These are phyloP conservation scores for Botrytis sinoallii DNA, from an alignment of 2,329 filamentous ascomycete species.

Conservation along the genomic window DNA sequence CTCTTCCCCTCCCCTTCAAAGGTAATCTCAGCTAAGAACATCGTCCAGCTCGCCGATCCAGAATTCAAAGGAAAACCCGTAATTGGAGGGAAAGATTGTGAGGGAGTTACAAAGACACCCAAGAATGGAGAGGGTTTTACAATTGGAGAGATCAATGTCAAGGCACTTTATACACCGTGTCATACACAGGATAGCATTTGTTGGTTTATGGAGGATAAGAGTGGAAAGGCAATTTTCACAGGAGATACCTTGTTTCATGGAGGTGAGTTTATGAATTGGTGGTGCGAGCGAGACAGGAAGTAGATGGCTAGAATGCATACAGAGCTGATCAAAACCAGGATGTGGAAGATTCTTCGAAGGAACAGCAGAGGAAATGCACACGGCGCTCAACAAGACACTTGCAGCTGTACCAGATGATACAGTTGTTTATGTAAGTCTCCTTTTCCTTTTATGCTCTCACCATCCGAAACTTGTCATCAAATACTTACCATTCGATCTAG, in stretches of 20 bases:
- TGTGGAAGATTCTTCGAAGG: conserved; percentile 98
- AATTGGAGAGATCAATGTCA: conserved; percentile 79
- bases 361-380: conserved; percentile 84
- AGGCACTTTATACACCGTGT: conserved; percentile 90
- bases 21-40: background rate
- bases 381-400: conserved; percentile 82
- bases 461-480: conserved; percentile 13
- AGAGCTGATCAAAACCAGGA: conserved; percentile 49
- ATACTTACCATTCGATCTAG: conserved; percentile 42
- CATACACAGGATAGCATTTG: conserved; percentile 99
- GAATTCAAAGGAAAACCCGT: conserved; percentile 53
- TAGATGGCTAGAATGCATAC: background rate
- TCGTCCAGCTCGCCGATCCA: conserved; percentile 25
- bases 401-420: conserved; percentile 83
- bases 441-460: no score
- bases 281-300: background rate
- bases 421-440: conserved; percentile 71
- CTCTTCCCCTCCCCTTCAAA: background rate
- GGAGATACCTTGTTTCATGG: conserved; percentile 96
- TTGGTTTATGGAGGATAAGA: conserved; percentile 80
- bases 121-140: conserved; percentile 73
- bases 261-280: conserved; percentile 48
- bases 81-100: conserved; percentile 84
- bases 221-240: conserved; percentile 77
- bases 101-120: conserved; percentile 74